These are phyloP conservation scores for Melocanna baccifera DNA, from an alignment of 176 grass and related monocot species.

Conservation along the genomic window DNA sequence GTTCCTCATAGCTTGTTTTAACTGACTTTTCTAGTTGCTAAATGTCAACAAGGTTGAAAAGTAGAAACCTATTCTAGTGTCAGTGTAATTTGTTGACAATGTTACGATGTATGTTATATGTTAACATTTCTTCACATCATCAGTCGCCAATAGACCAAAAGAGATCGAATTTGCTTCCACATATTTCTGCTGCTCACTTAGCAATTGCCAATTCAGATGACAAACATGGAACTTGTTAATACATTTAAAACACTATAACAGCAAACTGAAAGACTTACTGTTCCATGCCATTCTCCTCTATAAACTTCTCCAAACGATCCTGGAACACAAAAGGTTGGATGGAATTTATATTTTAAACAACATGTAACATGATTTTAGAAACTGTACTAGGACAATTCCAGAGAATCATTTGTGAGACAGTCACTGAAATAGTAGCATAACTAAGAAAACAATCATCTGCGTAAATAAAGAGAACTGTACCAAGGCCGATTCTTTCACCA, in stretches of 20 bases:
- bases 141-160: not conserved
- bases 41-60: not conserved
- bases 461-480: conserved; percentile 47
- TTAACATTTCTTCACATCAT: conserved; percentile 24
- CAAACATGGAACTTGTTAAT: not conserved
- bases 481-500: conserved; percentile 92
- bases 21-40: not conserved
- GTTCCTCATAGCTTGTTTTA: conserved; percentile 18
- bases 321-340: conserved; percentile 32
- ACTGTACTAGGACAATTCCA: not conserved
- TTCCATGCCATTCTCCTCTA: conserved; percentile 99
- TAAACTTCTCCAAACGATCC: conserved; percentile 99
- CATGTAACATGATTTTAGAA: not conserved
- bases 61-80: conserved; percentile 10
- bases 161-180: not conserved
- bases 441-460: conserved; percentile 5
- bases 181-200: conserved; percentile 8
- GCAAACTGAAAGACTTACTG: conserved; percentile 57
- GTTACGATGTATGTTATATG: not conserved
- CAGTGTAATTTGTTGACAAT: not conserved
- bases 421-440: conserved; percentile 3
- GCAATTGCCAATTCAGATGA: conserved; percentile 12
- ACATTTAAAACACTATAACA: conserved; percentile 3
- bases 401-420: not conserved
- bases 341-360: not conserved